Conservation (phyloP, 2,329 filamentous ascomycete genomes). For the Botrytis fabae region DNA sequence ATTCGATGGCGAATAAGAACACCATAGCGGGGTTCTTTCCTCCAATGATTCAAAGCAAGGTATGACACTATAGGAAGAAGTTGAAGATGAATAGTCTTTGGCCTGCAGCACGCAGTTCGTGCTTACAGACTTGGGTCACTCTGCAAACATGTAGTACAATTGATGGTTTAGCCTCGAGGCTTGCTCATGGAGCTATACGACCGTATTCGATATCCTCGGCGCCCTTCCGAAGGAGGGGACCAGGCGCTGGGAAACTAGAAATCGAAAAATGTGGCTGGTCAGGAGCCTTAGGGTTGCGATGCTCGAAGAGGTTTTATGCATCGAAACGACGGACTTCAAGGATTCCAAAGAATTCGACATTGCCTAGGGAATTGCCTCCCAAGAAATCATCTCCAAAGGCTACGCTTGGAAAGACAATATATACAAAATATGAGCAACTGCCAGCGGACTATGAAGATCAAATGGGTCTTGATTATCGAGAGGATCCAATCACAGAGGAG, state of each 20-base stretch:
- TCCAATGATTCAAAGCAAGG: conserved; percentile 3
- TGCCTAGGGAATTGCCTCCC: background rate
- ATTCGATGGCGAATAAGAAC: background rate
- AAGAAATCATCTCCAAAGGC: conserved; percentile 20
- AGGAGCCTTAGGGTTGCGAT: conserved; percentile 16
- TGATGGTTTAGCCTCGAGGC: conserved; percentile 33
- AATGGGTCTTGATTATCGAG: conserved; percentile 54
- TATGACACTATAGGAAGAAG: conserved; percentile 28
- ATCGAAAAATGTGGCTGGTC: background rate
- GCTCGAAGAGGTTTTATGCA: conserved; percentile 20
- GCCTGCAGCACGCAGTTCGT: conserved; percentile 33
- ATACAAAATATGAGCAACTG: conserved; percentile 59
- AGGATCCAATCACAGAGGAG: conserved; percentile 49
- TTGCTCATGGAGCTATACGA: conserved; percentile 28
- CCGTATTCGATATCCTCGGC: conserved; percentile 26
- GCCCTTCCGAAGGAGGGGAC: background rate
- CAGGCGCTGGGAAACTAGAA: background rate
- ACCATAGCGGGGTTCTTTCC: background rate
- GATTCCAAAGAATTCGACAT: background rate
- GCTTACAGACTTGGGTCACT: conserved; percentile 32
- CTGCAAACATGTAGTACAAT: conserved; percentile 30
- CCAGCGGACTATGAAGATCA: conserved; percentile 58
- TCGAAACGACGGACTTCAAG: background rate
- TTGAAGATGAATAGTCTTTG: conserved; percentile 36
- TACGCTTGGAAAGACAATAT: conserved; percentile 35